Conservation (phyloP, 768 basidiomycete species). For the Terana coerulea region DNA sequence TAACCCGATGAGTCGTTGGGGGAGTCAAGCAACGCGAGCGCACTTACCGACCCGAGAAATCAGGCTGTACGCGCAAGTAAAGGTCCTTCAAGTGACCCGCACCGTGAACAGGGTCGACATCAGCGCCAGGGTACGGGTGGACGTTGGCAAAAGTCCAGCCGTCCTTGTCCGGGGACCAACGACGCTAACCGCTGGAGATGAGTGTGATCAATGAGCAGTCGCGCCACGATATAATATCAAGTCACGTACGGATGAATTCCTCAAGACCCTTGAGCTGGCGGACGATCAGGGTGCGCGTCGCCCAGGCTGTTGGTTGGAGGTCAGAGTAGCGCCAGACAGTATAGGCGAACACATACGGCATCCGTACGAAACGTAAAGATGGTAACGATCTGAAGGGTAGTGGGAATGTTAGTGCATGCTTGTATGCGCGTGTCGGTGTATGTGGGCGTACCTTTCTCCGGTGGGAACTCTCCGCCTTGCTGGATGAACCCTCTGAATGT, state of each 20-base stretch:
- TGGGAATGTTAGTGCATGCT: background rate
- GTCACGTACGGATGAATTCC: slow-evolving; percentile 27
- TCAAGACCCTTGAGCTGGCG: slow-evolving; percentile 92
- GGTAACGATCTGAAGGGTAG: background rate
- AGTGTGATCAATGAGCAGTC: background rate
- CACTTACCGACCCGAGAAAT: slow-evolving; percentile 64
- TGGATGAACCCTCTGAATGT: slow-evolving; percentile 55
- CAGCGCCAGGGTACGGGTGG: slow-evolving; percentile 67
- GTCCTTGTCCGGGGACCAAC: slow-evolving; percentile 70
- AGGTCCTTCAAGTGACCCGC: slow-evolving; percentile 77
- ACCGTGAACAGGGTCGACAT: slow-evolving; percentile 70
- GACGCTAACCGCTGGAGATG: background rate
- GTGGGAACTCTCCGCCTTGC: slow-evolving; percentile 57
- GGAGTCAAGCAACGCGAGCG: background rate
- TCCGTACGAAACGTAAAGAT: background rate
- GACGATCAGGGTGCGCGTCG: slow-evolving; percentile 83
- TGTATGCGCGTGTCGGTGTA: background rate
- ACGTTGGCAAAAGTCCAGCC: slow-evolving; percentile 87
- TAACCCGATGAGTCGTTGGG: background rate
- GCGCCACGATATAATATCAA: too few relatives aligned
- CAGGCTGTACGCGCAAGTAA: slow-evolving; percentile 71
- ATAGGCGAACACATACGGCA: background rate
- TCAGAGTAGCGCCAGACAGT: background rate
- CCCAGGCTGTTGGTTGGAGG: slow-evolving; percentile 43
- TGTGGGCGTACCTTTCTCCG: slow-evolving; percentile 62